A percentile compares a stretch with the other conserved stretches of the same genome.
phyloP scores from a whole-genome alignment of 805 yeast genomes.

The Millerago galiae region DNA sequence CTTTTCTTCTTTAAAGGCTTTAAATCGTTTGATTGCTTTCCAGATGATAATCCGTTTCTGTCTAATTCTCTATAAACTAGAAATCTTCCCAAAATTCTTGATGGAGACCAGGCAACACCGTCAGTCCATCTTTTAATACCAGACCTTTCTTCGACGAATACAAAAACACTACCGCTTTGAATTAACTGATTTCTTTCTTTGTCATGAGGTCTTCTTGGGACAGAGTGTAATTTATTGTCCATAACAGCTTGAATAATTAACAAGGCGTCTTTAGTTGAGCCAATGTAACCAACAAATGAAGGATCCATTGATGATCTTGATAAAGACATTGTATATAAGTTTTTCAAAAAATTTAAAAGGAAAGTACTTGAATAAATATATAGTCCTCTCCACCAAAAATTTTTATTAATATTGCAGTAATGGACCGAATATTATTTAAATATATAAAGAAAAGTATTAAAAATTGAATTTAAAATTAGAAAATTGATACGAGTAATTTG shows the following conservation, averaged over 20 bases:
- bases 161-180: slow-evolving; percentile 73
- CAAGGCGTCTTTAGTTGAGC: slow-evolving; percentile 78
- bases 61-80: slow-evolving; percentile 73
- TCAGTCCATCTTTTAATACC: slow-evolving; percentile 96
- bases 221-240: slow-evolving; percentile 50
- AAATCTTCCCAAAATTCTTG: slow-evolving; percentile 80
- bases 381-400: too few species aligned
- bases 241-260: slow-evolving; percentile 75
- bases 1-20: slow-evolving; percentile 5
- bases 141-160: slow-evolving; percentile 74
- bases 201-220: slow-evolving; percentile 78
- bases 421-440: too few species aligned
- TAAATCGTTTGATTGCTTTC: slow-evolving; percentile 28
- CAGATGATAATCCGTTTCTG: slow-evolving; percentile 30
- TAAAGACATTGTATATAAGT: too few species aligned
- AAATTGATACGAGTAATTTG: too few species aligned
- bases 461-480: too few species aligned
- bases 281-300: slow-evolving; percentile 49
- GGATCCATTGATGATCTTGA: slow-evolving; percentile 12
- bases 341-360: too few species aligned
- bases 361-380: too few species aligned
- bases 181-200: slow-evolving; percentile 63
- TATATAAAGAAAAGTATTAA: too few species aligned
- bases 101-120: slow-evolving; percentile 92
- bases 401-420: too few species aligned